Evolutionary conservation across 805 yeast genomes (phyloP).

Genomic region (Yarrowia osloensis): DNA sequence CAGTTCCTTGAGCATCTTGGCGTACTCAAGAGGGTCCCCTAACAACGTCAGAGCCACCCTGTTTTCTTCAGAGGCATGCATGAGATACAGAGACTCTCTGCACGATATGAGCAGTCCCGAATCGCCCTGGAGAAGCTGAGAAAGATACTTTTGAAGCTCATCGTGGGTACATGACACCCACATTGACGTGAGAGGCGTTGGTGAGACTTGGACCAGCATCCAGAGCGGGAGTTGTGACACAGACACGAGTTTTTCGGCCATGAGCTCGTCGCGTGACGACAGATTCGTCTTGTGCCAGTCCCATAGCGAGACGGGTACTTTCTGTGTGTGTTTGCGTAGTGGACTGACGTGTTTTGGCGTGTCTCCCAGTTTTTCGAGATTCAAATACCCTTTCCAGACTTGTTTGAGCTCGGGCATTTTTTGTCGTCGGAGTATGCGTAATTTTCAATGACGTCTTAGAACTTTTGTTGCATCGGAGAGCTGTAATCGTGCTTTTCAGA

Average conservation of each 20-base stretch:
- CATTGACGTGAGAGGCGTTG: background rate
- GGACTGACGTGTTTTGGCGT: conserved; percentile 15
- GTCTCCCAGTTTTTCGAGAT: background rate
- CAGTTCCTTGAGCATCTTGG: conserved; percentile 15
- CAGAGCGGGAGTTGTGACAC: conserved; percentile 14
- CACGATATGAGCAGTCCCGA: conserved; percentile 7
- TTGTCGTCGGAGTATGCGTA: background rate
- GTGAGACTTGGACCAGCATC: conserved; percentile 6
- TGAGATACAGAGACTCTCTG: background rate
- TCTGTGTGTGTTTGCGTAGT: background rate
- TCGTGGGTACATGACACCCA: conserved; percentile 19
- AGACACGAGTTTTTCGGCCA: conserved; percentile 17
- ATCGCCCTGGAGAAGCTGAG: conserved; percentile 14
- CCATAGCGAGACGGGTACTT: conserved; percentile 6
- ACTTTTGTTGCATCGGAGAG: background rate
- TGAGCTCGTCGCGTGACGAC: conserved; percentile 1
- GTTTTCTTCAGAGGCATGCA: conserved; percentile 13
- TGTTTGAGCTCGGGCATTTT: conserved; percentile 22
- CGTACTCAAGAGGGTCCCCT: conserved; percentile 22
- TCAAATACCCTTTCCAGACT: conserved; percentile 14
- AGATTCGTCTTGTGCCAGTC: conserved; percentile 14
- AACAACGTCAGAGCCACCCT: conserved; percentile 7
- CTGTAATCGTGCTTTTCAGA: background rate
- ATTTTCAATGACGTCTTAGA: background rate
- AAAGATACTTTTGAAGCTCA: conserved; percentile 14